Conservation (phyloP, 495 filamentous ascomycete species). For the Aspergillus sparsus region DNA sequence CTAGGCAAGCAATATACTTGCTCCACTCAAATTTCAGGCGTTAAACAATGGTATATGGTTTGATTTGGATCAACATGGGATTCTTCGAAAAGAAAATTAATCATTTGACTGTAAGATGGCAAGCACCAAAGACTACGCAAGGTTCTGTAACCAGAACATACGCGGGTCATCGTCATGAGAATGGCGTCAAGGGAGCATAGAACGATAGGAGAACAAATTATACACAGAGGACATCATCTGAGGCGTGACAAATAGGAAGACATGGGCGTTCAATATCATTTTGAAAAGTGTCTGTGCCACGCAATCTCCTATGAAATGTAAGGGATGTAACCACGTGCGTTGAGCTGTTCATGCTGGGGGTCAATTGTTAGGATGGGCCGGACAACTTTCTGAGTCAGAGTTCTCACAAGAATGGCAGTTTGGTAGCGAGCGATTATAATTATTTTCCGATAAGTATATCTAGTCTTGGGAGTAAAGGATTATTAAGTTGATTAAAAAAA, state of each 20-base stretch:
- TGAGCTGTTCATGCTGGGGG: slow-evolving; percentile 9
- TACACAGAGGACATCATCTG: not conserved
- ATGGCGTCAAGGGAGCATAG: not conserved
- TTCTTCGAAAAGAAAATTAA: no score
- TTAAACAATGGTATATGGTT: no score
- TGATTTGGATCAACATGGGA: no score
- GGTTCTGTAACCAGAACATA: not conserved
- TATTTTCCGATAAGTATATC: not conserved
- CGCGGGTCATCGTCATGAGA: not conserved
- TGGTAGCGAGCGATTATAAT: not conserved
- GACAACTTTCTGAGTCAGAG: not conserved
- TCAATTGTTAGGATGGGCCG: not conserved
- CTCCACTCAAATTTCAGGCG: not conserved
- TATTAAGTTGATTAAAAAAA: no score
- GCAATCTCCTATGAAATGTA: slow-evolving; percentile 13
- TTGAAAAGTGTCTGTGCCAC: not conserved
- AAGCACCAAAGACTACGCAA: not conserved
- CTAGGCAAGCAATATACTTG: not conserved
- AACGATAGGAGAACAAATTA: not conserved
- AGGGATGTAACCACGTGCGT: slow-evolving; percentile 15
- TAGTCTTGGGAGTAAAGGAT: no score
- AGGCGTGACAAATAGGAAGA: not conserved
- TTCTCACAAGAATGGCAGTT: not conserved
- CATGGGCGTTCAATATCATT: not conserved
- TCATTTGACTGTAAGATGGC: no score